phyloP scores from a whole-genome alignment of 2,329 filamentous ascomycete genomes.

The Ceratocystis cacaofunesta region DNA sequence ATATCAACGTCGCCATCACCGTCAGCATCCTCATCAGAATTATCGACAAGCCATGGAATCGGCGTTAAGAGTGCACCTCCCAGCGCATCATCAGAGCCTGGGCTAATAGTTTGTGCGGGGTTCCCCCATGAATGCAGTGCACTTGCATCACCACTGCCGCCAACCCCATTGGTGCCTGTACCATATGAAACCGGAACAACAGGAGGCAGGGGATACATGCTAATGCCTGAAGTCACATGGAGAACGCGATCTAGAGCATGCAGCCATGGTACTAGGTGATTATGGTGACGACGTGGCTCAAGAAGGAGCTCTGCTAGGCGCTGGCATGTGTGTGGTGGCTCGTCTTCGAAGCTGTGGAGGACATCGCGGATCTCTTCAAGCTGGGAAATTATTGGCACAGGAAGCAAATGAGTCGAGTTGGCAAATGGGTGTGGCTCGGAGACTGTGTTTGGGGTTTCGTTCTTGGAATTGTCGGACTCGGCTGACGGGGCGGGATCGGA shows the following conservation, averaged over 20 bases:
- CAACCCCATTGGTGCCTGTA: slow-evolving; percentile 36
- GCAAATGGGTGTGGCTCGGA: slow-evolving; percentile 17
- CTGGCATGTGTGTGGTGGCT: slow-evolving; percentile 86
- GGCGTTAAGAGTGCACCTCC: slow-evolving; percentile 85
- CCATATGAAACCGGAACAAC: slow-evolving; percentile 44
- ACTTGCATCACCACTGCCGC: slow-evolving; percentile 22
- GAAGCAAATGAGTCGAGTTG: slow-evolving; percentile 35
- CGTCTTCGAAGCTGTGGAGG: slow-evolving; percentile 52
- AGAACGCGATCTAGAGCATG: slow-evolving; percentile 83
- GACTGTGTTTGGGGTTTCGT: slow-evolving; percentile 15
- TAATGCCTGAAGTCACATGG: slow-evolving; percentile 69
- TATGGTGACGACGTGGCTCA: slow-evolving; percentile 63
- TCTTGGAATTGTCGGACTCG: slow-evolving; percentile 24
- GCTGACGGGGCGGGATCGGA: slow-evolving; percentile 22
- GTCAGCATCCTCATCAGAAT: slow-evolving; percentile 24
- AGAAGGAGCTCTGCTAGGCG: slow-evolving; percentile 78
- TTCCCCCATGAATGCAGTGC: slow-evolving; percentile 32
- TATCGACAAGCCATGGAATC: slow-evolving; percentile 67
- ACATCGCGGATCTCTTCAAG: slow-evolving; percentile 45
- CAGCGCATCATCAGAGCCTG: slow-evolving; percentile 76
- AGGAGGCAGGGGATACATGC: slow-evolving; percentile 67
- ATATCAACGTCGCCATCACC: slow-evolving; percentile 17
- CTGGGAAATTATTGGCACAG: slow-evolving; percentile 48
- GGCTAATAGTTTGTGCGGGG: slow-evolving; percentile 29
- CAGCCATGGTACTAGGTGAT: slow-evolving; percentile 67